Evolutionary conservation across 1,284 basidiomycete genomes (phyloP).

Genomic region (Marasmius fiardii): DNA sequence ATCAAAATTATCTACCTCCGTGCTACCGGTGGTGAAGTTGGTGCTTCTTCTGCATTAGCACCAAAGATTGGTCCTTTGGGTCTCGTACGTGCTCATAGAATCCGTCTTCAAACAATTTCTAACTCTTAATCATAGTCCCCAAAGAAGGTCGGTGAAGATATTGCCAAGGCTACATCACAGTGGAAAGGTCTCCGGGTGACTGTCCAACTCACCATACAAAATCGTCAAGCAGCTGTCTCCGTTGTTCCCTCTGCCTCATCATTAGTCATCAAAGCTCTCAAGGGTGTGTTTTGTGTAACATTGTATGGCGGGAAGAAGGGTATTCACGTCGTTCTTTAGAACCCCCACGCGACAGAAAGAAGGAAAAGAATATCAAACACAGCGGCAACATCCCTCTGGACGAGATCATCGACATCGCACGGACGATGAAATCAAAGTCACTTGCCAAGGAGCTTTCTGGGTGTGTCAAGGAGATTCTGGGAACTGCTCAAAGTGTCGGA

Average conservation of each 20-base stretch:
- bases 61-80: slow-evolving; percentile 99
- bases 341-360: slow-evolving; percentile 99
- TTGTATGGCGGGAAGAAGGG: background rate
- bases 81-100: slow-evolving; percentile 67
- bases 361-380: slow-evolving; percentile 99
- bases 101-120: slow-evolving; percentile 8
- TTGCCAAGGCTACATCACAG: slow-evolving; percentile 96
- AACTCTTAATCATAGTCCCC: slow-evolving; percentile 68
- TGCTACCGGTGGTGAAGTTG: slow-evolving; percentile 99
- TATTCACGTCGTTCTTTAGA: slow-evolving; percentile 45
- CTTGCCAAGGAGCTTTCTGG: slow-evolving; percentile 90
- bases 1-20: slow-evolving; percentile 99
- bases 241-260: slow-evolving; percentile 98
- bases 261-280: slow-evolving; percentile 97
- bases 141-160: slow-evolving; percentile 99
- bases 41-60: slow-evolving; percentile 97
- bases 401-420: slow-evolving; percentile 93
- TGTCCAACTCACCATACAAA: slow-evolving; percentile 99
- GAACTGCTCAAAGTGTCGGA: slow-evolving; percentile 91
- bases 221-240: slow-evolving; percentile 96
- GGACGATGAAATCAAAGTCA: slow-evolving; percentile 96
- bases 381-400: slow-evolving; percentile 93
- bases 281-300: slow-evolving; percentile 58
- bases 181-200: slow-evolving; percentile 99
- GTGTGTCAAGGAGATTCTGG: slow-evolving; percentile 92